These are phyloP conservation scores for Gastrolobium bilobum DNA, from an alignment of 306 rosid species.

Conservation along the genomic window DNA sequence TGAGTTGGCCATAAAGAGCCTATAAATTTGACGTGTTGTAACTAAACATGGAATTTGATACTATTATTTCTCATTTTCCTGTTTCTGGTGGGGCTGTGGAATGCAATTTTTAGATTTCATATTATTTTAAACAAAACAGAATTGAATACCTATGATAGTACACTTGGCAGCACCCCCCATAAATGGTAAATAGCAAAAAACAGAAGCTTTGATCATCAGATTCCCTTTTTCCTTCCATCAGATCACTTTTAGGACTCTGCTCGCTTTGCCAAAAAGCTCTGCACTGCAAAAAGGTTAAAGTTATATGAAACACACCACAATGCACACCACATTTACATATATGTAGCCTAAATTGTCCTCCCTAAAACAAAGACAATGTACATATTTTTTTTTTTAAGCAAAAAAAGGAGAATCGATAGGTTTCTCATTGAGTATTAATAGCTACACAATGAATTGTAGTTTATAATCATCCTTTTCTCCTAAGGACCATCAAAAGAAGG, in stretches of 20 bases:
- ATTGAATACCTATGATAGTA: conserved; percentile 31
- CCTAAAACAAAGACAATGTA: not conserved
- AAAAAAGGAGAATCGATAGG: not conserved
- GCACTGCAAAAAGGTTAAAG: conserved; percentile 42
- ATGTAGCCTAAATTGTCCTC: conserved; percentile 9
- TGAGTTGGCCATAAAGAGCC: conserved; percentile 48
- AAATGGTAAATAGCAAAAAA: conserved; percentile 22
- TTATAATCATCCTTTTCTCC: conserved; percentile 10
- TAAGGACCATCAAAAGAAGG: conserved; percentile 7
- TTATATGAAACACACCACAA: conserved; percentile 35
- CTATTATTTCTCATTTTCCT: not conserved
- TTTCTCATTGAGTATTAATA: not conserved
- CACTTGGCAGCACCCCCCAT: conserved; percentile 64
- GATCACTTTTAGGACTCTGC: conserved; percentile 23
- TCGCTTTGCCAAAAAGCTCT: conserved; percentile 46
- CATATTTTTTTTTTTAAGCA: not conserved
- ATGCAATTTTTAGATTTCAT: conserved; percentile 28
- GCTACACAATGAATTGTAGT: not conserved
- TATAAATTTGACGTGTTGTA: conserved; percentile 34
- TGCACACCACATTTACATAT: conserved; percentile 19
- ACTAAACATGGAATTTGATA: not conserved
- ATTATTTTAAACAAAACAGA: conserved; percentile 41
- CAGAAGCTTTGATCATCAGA: conserved; percentile 40
- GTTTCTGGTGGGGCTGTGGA: conserved; percentile 21
- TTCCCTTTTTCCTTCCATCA: conserved; percentile 35